Base-by-base conservation (phyloP, 2,329 filamentous ascomycete species). In the Microdochium bolleyi region DNA sequence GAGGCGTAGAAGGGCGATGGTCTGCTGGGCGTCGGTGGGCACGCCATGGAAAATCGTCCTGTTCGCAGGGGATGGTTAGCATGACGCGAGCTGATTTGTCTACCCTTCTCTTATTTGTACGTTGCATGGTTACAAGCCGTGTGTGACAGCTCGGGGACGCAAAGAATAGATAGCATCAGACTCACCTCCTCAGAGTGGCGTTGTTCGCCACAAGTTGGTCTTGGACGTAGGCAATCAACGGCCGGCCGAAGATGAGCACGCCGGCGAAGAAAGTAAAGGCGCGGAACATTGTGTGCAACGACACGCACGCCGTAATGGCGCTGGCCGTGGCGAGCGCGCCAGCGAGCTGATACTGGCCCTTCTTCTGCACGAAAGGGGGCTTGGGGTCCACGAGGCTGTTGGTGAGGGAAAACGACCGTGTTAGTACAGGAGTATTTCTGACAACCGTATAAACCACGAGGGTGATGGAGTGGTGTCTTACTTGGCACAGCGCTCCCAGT, bases 21-120 rank as follows among this genome's bases (percentile, higher is more conserved):
- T 81, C 32, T 87, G 75, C 61, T 88, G 84, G 16, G 83, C 83
- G 61, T 88, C 86, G 3, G 84, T 88, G 1, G 84, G 84, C 0
- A 87, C 80, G 9, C 83, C 83, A 60, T 83, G 84, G 50, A 88
- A 75, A 1, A 88, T 62, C 2, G 82, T 84, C 66, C 84, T 85
- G 54, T 41, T 34, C 9, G 30, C 9, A 16, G 41, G 19, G n/a
- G n/a, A 22, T 16, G 21, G n/a, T n/a, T n/a, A n/a, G n/a, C n/a
- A n/a, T n/a, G n/a, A n/a, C n/a, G n/a, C n/a, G n/a, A n/a, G n/a
- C n/a, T n/a, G n/a, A n/a, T n/a, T n/a, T n/a, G n/a, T n/a, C n/a
- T n/a, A n/a, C n/a, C n/a, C n/a, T n/a, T n/a, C n/a, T n/a, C n/a
- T n/a, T n/a, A n/a, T n/a, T n/a, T n/a, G n/a, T n/a, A n/a, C n/a